A percentile compares a stretch with the other conserved stretches of the same genome.
Conservation (phyloP, 225 moss, liverwort and hornwort species). For the Bryoerythrophyllum caledonicum region DNA sequence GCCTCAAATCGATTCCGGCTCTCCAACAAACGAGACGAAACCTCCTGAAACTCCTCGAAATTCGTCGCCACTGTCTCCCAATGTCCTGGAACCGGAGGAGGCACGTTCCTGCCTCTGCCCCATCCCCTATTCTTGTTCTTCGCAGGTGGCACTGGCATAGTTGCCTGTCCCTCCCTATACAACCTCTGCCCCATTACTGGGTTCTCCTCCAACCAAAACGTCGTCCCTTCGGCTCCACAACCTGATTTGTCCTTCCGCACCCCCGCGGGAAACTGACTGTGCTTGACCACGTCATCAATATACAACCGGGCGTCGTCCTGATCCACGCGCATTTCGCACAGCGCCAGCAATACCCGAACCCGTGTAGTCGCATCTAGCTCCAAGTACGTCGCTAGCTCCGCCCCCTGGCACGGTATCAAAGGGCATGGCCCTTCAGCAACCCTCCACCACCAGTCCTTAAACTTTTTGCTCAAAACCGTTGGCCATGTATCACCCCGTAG, state of each 20-base stretch:
- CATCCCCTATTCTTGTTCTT: constrained; percentile 68
- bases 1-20: constrained; percentile 80
- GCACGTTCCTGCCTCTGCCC: constrained; percentile 72
- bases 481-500: constrained; percentile 93
- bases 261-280: constrained; percentile 43
- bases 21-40: constrained; percentile 62
- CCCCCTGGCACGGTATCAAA: constrained; percentile 73
- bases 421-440: constrained; percentile 90
- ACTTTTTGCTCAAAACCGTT: constrained; percentile 89
- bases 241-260: constrained; percentile 83
- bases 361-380: constrained; percentile 73
- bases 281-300: constrained; percentile 77
- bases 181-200: constrained; percentile 76
- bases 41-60: constrained; percentile 87
- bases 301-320: constrained; percentile 84
- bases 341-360: constrained; percentile 75
- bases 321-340: constrained; percentile 92
- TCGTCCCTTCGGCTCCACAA: constrained; percentile 83
- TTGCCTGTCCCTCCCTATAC: constrained; percentile 71
- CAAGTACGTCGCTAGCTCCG: constrained; percentile 68
- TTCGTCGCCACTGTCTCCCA: constrained; percentile 96
- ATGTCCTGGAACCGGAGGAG: constrained; percentile 61
- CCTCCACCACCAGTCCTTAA: constrained; percentile 94
- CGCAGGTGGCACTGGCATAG: constrained; percentile 30
- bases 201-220: constrained; percentile 91